These are phyloP conservation scores for Thymus quinquecostatus DNA, from an alignment of 257 asterid genomes.

Conservation along the genomic window DNA sequence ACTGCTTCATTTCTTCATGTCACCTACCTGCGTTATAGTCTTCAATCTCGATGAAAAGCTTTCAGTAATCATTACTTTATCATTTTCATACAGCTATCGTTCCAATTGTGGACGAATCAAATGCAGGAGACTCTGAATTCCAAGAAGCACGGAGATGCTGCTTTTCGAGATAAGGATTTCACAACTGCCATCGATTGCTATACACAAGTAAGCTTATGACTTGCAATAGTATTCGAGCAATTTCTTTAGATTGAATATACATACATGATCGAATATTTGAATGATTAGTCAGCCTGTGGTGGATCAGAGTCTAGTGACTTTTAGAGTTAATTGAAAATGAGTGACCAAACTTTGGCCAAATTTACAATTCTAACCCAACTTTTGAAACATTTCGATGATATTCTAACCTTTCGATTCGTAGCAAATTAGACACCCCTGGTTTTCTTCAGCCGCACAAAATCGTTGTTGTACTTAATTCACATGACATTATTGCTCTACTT, in stretches of 20 bases:
- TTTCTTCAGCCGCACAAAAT: no score
- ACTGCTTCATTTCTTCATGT: neutral
- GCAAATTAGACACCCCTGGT: no score
- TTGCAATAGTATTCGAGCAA: no score
- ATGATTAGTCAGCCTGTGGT: neutral
- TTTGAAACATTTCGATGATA: no score
- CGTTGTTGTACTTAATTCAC: no score
- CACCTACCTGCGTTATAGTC: neutral
- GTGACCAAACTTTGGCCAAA: no score
- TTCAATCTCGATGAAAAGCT: neutral
- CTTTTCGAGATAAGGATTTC: conserved; percentile 83
- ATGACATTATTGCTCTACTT: no score
- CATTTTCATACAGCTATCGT: conserved; percentile 62
- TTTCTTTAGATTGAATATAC: neutral
- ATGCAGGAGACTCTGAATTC: conserved; percentile 87
- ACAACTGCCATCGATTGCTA: conserved; percentile 73
- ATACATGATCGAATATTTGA: neutral
- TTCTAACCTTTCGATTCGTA: no score
- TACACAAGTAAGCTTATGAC: conserved; percentile 51
- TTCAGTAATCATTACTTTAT: conserved; percentile 5
- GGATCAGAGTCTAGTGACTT: no score
- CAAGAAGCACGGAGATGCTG: conserved; percentile 88
- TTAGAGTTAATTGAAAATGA: no score
- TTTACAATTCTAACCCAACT: no score
- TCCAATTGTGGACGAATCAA: conserved; percentile 90